Base-by-base conservation (phyloP, 768 basidiomycete species). In the Mycena polygramma region DNA sequence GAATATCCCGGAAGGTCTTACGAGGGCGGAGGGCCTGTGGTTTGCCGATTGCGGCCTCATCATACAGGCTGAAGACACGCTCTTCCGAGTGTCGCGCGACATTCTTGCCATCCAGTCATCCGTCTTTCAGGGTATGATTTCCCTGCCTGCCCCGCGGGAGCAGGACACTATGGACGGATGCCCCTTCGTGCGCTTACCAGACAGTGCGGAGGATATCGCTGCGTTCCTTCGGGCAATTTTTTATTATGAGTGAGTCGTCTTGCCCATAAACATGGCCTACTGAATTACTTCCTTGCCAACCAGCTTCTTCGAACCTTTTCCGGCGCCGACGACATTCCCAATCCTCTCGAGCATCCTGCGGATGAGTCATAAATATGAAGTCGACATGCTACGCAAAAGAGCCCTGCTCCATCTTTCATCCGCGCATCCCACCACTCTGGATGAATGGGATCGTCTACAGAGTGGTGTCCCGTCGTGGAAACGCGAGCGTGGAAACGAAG, bases 341-440 rank as follows among this genome's bases (percentile, higher is more conserved):
- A 37, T 70, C 11, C 48, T 70, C 7, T n/a, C 57, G 11, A 63
- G 55, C 15, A 41, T 70, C 7, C 59, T 70, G 10, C 63, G 69
- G 6, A 59, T 70, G 57, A 62, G 58, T 15, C 57, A 70, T 52
- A 70, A 70, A 59, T 70, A 70, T 57, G 54, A 71, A 9, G 60
- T 63, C 20, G 66, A 54, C 9, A 20, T n/a, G 4, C 17, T 68
- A 19, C 59, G 59, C 20, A 57, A 52, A 41, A 61, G 66, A 15
- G 70, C 70, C 10, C 19, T 71, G 5, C 4, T 17, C 3, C 70
- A 71, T 26, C 30, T 71, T 11, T 61, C 59, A 2, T 8, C 24
- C 8, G 11, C 41, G 6, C 24, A 45, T 14, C 66, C 70, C 0
- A 70, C 63, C 2, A 45, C 20, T 3, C 49, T 69, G 4, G 10